Evolutionary conservation across 2,329 filamentous ascomycete genomes (phyloP).

Genomic region (Cadophora malorum): DNA sequence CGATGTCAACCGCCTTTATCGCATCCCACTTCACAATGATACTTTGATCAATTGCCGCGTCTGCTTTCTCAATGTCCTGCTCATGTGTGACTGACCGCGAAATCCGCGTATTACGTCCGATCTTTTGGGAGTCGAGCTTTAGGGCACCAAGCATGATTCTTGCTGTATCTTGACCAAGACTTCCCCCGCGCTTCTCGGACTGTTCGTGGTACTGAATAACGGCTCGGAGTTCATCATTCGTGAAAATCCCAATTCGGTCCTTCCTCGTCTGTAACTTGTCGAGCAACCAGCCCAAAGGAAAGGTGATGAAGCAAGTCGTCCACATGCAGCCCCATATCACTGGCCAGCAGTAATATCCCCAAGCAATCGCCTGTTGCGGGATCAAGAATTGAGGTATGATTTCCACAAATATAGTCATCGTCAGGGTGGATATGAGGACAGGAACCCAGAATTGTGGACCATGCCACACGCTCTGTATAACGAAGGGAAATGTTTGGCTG

Average conservation of each 20-base stretch:
- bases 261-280: constrained; percentile 26
- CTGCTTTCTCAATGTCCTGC: constrained; percentile 38
- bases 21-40: constrained; percentile 37
- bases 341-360: constrained; percentile 40
- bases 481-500: constrained; percentile 38
- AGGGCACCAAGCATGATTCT: constrained; percentile 40
- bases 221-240: constrained; percentile 33
- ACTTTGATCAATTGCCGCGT: constrained; percentile 19
- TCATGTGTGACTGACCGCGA: constrained; percentile 20
- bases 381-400: constrained; percentile 42
- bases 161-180: constrained; percentile 33
- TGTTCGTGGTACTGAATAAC: constrained; percentile 40
- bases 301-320: constrained; percentile 37
- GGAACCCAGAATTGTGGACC: constrained; percentile 32
- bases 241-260: constrained; percentile 34
- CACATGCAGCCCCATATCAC: constrained; percentile 42
- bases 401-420: constrained; percentile 39
- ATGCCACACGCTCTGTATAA: constrained; percentile 36
- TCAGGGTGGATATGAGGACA: constrained; percentile 38
- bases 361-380: constrained; percentile 35
- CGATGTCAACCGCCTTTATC: constrained; percentile 38
- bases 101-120: constrained; percentile 26
- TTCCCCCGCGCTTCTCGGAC: constrained; percentile 36
- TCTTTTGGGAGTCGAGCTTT: constrained; percentile 33
- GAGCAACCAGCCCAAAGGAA: constrained; percentile 37